These are phyloP conservation scores for Vitis hybrid DNA, from an alignment of 177 flowering plant species.

Conservation along the genomic window DNA sequence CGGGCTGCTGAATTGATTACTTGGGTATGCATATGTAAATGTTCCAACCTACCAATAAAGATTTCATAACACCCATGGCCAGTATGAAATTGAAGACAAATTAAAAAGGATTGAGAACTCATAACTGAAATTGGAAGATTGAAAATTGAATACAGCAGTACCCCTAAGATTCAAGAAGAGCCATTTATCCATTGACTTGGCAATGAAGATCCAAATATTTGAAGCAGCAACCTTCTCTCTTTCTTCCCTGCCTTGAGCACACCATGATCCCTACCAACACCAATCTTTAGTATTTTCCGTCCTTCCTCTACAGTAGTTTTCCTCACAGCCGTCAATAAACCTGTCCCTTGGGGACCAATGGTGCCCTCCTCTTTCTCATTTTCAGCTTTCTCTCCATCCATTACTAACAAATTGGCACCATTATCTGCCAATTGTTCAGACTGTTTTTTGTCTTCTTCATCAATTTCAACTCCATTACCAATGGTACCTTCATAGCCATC, in stretches of 20 bases:
- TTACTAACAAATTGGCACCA: background rate
- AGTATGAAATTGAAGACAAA: too few species aligned
- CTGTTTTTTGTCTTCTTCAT: constrained; percentile 15
- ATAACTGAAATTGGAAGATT: too few species aligned
- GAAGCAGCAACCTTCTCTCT: constrained; percentile 35
- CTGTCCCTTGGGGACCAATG: constrained; percentile 28
- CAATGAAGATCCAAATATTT: constrained; percentile 41
- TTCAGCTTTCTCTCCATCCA: constrained; percentile 17
- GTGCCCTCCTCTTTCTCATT: constrained; percentile 6
- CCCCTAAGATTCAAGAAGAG: constrained; percentile 4
- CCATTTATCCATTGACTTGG: constrained; percentile 27
- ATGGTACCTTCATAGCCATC: constrained; percentile 14
- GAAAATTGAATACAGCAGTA: background rate
- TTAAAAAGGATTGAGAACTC: too few species aligned
- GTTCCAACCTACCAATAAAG: too few species aligned
- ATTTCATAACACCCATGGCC: too few species aligned
- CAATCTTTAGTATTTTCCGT: constrained; percentile 43
- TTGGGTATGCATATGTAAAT: too few species aligned
- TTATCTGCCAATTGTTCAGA: constrained; percentile 11
- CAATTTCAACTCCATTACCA: constrained; percentile 18
- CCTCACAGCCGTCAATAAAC: constrained; percentile 41
- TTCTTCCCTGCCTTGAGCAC: constrained; percentile 31
- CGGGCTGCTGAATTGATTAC: too few species aligned
- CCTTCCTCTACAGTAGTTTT: constrained; percentile 57
- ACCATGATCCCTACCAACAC: constrained; percentile 30